Evolutionary conservation across 2,329 filamentous ascomycete genomes (phyloP).

Genomic region (Fusarium sp.): DNA sequence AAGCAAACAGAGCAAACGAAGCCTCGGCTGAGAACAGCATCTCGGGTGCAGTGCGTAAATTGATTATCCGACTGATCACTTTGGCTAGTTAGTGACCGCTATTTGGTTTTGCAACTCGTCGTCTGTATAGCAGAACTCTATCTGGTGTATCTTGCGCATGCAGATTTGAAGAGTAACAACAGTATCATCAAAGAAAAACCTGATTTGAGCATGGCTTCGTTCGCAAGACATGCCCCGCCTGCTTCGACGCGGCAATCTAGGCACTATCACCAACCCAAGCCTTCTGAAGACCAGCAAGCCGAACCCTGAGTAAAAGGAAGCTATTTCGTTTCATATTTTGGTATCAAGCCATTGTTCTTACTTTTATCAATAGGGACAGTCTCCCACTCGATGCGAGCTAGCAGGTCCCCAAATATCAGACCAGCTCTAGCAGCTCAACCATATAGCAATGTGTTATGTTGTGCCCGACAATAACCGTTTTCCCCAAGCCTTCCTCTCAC

Average conservation of each 20-base stretch:
- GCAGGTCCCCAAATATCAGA: neutral
- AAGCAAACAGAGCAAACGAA: neutral
- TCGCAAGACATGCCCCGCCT: neutral
- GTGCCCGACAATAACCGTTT: constrained; percentile 5
- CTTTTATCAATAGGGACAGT: neutral
- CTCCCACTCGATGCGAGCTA: neutral
- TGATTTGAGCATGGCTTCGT: neutral
- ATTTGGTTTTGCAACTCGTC: neutral
- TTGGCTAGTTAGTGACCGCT: neutral
- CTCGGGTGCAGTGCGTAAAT: neutral
- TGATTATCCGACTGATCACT: neutral
- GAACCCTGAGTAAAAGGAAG: neutral
- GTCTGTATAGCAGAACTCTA: no score
- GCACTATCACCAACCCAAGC: neutral
- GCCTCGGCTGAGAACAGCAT: neutral
- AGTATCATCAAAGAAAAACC: neutral
- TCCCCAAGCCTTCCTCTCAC: neutral
- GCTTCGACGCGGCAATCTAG: neutral
- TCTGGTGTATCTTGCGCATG: neutral
- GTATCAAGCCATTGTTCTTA: neutral
- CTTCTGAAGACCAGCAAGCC: neutral
- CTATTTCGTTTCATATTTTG: neutral
- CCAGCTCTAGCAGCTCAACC: constrained; percentile 25
- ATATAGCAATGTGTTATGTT: constrained; percentile 13
- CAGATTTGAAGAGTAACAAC: neutral